phyloP scores from a whole-genome alignment of 2,329 filamentous ascomycete species.

The Atkinsonella hypoxylon region DNA sequence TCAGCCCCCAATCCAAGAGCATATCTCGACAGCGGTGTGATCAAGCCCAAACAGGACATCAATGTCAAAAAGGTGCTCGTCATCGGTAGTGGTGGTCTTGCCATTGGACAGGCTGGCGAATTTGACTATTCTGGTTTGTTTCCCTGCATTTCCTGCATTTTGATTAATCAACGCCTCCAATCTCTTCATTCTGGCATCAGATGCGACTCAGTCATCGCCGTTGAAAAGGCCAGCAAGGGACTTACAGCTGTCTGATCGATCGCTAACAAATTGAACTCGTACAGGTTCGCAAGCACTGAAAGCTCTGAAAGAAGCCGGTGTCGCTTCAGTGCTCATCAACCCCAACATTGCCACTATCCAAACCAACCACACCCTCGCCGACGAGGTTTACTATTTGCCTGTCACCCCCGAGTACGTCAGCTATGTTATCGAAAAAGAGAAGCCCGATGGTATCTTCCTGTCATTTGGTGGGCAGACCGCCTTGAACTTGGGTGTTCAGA shows the following conservation, averaged over 20 bases:
- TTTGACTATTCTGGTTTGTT: constrained; percentile 91
- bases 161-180: not conserved
- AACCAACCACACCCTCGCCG: constrained; percentile 88
- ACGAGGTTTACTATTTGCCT: constrained; percentile 96
- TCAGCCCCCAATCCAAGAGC: constrained; percentile 71
- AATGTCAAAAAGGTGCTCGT: constrained; percentile 96
- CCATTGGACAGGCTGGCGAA: constrained; percentile 95
- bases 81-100: constrained; percentile 88
- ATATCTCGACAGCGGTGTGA: constrained; percentile 77
- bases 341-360: constrained; percentile 98
- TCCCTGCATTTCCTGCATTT: not conserved
- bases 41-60: constrained; percentile 67
- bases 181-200: not conserved
- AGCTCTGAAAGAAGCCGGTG: constrained; percentile 88
- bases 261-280: constrained; percentile 10
- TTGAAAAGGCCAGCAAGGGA: too few species aligned
- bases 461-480: constrained; percentile 97
- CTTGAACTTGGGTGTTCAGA: constrained; percentile 90
- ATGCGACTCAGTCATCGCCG: not conserved
- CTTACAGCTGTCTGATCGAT: too few species aligned
- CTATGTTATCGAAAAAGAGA: constrained; percentile 93
- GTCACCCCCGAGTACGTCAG: constrained; percentile 96
- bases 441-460: constrained; percentile 92
- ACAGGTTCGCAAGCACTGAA: constrained; percentile 90
- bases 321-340: constrained; percentile 87